phyloP scores from a whole-genome alignment of 768 basidiomycete species.

The Podaxis sp. region DNA sequence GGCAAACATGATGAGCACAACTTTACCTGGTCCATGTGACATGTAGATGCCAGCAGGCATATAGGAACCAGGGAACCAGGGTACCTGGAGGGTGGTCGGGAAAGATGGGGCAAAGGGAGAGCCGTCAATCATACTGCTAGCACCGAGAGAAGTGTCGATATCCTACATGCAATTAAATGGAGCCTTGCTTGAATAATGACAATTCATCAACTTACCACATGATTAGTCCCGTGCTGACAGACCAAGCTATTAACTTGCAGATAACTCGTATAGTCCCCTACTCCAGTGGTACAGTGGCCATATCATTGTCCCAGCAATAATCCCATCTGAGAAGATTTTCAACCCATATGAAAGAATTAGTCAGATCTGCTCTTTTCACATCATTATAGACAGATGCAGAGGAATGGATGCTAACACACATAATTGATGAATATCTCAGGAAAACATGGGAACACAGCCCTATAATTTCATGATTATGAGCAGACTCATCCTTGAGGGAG shows the following conservation, averaged over 20 bases:
- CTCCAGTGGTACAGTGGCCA: slow-evolving; percentile 2
- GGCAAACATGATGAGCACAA: not conserved
- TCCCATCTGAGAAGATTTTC: slow-evolving; percentile 3
- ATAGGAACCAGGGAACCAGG: not conserved
- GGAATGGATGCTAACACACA: not conserved
- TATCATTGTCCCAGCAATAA: slow-evolving; percentile 2
- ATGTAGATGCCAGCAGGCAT: not conserved
- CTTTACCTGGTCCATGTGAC: not conserved
- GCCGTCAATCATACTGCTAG: not conserved
- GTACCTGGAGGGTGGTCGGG: not conserved
- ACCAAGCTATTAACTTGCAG: not conserved
- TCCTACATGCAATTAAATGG: not conserved
- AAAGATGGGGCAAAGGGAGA: not conserved
- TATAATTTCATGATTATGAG: not conserved
- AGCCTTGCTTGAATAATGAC: not conserved
- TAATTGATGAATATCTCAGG: not conserved
- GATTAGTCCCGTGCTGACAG: not conserved
- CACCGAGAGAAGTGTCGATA: not conserved
- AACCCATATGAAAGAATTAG: not conserved
- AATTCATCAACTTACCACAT: not conserved
- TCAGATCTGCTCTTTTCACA: not conserved
- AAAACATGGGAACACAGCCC: not conserved
- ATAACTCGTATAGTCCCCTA: not conserved
- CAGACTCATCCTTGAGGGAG: not conserved
- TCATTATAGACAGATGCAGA: not conserved